A percentile compares a stretch with the other conserved stretches of the same genome.
phyloP scores from a whole-genome alignment of 345 rosid species.

The Aurinia saxatilis region DNA sequence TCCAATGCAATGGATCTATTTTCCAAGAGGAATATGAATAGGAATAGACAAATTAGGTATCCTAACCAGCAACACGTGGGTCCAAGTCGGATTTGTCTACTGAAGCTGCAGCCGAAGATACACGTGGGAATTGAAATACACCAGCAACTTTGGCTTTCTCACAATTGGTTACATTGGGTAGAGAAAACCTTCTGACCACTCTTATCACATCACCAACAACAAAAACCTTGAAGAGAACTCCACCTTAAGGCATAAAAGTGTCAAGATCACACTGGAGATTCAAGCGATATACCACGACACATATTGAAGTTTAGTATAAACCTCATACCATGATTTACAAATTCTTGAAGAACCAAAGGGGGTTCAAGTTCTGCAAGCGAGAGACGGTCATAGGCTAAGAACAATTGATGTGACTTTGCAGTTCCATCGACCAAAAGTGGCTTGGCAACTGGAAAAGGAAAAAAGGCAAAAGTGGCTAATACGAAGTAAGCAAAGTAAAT shows the following conservation, averaged over 20 bases:
- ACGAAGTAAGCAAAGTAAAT: background rate
- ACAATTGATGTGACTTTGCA: conserved; percentile 78
- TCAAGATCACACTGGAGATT: background rate
- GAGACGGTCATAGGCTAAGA: conserved; percentile 62
- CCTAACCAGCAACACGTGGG: conserved; percentile 65
- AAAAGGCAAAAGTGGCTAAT: too few species aligned
- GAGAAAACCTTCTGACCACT: conserved; percentile 74
- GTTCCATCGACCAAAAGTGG: conserved; percentile 88
- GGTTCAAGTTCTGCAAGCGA: conserved; percentile 79
- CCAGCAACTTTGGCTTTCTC: conserved; percentile 55
- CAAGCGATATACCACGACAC: background rate
- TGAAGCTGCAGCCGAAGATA: conserved; percentile 82
- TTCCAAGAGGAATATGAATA: background rate
- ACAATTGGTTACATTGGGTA: conserved; percentile 56
- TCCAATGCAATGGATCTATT: background rate
- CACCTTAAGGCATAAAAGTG: conserved; percentile 37
- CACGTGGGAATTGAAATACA: conserved; percentile 63
- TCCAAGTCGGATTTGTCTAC: conserved; percentile 83
- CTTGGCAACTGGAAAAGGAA: conserved; percentile 60
- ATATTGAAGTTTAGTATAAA: background rate
- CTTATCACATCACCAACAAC: conserved; percentile 76
- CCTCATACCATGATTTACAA: conserved; percentile 78
- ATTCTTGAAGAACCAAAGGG: conserved; percentile 84
- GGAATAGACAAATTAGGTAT: background rate
- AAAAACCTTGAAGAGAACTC: conserved; percentile 79